These are phyloP conservation scores for Fusarium chaquense DNA, from an alignment of 2,329 filamentous ascomycete genomes.

Conservation along the genomic window DNA sequence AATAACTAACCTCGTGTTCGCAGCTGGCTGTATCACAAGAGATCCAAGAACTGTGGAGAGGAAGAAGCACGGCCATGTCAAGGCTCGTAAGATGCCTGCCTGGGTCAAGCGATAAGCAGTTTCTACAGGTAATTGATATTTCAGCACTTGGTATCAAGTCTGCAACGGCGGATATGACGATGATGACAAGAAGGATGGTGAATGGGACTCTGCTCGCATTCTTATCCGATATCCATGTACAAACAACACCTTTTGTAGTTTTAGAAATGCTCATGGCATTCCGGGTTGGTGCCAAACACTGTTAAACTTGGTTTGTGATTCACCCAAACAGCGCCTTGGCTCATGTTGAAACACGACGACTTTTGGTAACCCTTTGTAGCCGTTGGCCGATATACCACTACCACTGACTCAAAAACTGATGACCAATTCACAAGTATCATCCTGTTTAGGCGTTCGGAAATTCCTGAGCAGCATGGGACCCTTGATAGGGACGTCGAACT, in stretches of 20 bases:
- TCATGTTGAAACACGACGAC: neutral
- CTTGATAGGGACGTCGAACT: slow-evolving; percentile 22
- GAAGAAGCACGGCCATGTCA: slow-evolving; percentile 96
- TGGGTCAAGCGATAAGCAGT: slow-evolving; percentile 85
- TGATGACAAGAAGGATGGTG: slow-evolving; percentile 37
- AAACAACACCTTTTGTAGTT: slow-evolving; percentile 48
- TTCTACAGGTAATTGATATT: slow-evolving; percentile 24
- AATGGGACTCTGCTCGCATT: slow-evolving; percentile 26
- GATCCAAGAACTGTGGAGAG: slow-evolving; percentile 94
- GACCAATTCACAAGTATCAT: slow-evolving; percentile 9
- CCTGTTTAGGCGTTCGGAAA: slow-evolving; percentile 9
- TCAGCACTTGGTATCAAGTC: slow-evolving; percentile 31
- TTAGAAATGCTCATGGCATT: slow-evolving; percentile 41
- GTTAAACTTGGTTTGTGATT: slow-evolving; percentile 22
- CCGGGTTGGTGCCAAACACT: slow-evolving; percentile 21
- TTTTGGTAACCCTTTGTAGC: neutral
- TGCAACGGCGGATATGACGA: slow-evolving; percentile 32
- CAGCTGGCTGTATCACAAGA: slow-evolving; percentile 92
- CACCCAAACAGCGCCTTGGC: slow-evolving; percentile 6
- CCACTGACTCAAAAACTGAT: slow-evolving; percentile 13
- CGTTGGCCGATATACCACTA: neutral
- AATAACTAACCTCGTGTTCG: slow-evolving; percentile 57
- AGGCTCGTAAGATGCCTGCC: slow-evolving; percentile 96
- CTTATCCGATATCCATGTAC: slow-evolving; percentile 41
- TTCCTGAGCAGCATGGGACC: slow-evolving; percentile 36